Evolutionary conservation across 2,329 filamentous ascomycete species (phyloP).

Genomic region (Colletotrichum sp.): DNA sequence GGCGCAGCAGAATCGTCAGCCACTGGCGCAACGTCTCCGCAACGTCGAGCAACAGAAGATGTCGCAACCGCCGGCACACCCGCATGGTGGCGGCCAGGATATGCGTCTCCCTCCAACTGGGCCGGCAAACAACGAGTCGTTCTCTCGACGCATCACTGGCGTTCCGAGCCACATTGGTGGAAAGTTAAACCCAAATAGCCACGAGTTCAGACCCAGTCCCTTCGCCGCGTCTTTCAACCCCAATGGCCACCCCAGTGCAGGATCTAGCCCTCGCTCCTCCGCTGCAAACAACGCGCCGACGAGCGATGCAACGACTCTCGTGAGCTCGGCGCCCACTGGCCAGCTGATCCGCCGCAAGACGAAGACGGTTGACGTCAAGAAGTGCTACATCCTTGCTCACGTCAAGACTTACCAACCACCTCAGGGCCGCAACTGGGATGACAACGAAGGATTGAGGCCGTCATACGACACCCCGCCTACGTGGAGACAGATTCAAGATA

Average conservation of each 20-base stretch:
- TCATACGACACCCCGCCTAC: slow-evolving; percentile 85
- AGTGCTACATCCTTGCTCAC: slow-evolving; percentile 60
- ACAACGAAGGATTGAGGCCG: slow-evolving; percentile 82
- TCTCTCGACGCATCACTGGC: slow-evolving; percentile 58
- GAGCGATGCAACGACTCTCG: not conserved
- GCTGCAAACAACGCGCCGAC: slow-evolving; percentile 52
- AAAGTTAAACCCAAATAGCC: slow-evolving; percentile 68
- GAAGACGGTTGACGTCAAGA: slow-evolving; percentile 72
- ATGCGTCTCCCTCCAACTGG: slow-evolving; percentile 76
- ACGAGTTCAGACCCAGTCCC: slow-evolving; percentile 86
- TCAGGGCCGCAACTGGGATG: slow-evolving; percentile 66
- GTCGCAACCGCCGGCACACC: slow-evolving; percentile 47
- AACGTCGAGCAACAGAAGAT: slow-evolving; percentile 58
- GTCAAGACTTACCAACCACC: slow-evolving; percentile 60
- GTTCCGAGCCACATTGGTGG: slow-evolving; percentile 56
- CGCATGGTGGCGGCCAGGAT: slow-evolving; percentile 64
- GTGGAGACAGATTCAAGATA: slow-evolving; percentile 75
- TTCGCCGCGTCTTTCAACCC: slow-evolving; percentile 84
- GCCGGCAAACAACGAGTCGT: slow-evolving; percentile 65
- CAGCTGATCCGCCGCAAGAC: slow-evolving; percentile 74
- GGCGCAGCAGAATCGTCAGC: slow-evolving; percentile 41
- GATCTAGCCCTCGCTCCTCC: slow-evolving; percentile 73
- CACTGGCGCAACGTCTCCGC: slow-evolving; percentile 55
- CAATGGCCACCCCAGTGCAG: slow-evolving; percentile 65
- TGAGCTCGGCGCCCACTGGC: slow-evolving; percentile 34